These are phyloP conservation scores for Cardamine occulta DNA, from an alignment of 345 rosid species.

Conservation along the genomic window DNA sequence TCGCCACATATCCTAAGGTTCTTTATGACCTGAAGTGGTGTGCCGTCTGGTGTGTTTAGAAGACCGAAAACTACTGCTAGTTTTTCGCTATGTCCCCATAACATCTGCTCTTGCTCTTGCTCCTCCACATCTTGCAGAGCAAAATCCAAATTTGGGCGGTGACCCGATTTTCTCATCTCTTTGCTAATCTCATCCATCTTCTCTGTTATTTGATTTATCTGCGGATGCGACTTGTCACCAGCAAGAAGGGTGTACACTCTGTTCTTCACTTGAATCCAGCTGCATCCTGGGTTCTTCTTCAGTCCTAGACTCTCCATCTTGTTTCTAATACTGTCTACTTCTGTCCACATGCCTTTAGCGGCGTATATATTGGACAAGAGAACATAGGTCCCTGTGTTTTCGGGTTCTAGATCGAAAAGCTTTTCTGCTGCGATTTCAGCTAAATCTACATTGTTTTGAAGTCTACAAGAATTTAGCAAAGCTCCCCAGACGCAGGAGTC, in stretches of 20 bases:
- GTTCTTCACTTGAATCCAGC: conserved; percentile 67
- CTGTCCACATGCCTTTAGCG: conserved; percentile 57
- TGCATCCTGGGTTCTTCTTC: conserved; percentile 74
- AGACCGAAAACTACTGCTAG: conserved; percentile 62
- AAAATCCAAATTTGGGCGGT: conserved; percentile 41
- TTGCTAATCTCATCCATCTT: conserved; percentile 46
- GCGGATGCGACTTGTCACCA: conserved; percentile 52
- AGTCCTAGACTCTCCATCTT: conserved; percentile 58
- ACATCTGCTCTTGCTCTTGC: conserved; percentile 59
- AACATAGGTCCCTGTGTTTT: conserved; percentile 65
- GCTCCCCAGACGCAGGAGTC: conserved; percentile 83
- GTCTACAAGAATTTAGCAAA: conserved; percentile 70
- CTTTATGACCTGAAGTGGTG: conserved; percentile 64
- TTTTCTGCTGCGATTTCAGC: conserved; percentile 61
- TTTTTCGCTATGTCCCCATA: conserved; percentile 71
- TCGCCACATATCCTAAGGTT: conserved; percentile 77
- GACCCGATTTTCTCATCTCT: conserved; percentile 50
- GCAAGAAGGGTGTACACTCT: conserved; percentile 56
- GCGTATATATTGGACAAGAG: conserved; percentile 71
- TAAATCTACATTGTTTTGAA: conserved; percentile 45
- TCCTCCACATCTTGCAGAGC: conserved; percentile 55
- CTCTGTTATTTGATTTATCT: conserved; percentile 44
- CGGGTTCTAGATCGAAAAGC: conserved; percentile 58
- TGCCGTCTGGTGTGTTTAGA: conserved; percentile 57
- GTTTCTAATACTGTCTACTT: conserved; percentile 56